phyloP scores from a whole-genome alignment of 495 filamentous ascomycete genomes.

The Aspergillus leporis region DNA sequence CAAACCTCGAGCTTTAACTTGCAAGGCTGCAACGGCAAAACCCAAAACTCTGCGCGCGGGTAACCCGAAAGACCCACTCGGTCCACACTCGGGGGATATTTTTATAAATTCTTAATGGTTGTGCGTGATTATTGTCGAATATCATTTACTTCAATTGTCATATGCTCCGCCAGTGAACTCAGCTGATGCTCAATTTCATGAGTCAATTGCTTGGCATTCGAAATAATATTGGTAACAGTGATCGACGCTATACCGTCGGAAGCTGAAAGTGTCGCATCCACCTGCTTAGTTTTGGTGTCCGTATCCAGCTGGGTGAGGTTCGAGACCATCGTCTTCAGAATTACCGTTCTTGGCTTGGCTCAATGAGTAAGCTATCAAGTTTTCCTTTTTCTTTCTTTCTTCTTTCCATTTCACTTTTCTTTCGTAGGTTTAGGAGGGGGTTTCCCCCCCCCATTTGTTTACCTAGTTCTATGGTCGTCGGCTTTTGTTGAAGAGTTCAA shows the following conservation, averaged over 20 bases:
- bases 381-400: not conserved
- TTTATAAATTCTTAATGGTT: constrained; percentile 4
- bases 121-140: constrained; percentile 4
- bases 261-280: not conserved
- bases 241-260: not conserved
- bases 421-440: not conserved
- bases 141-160: constrained; percentile 1
- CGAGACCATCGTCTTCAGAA: not conserved
- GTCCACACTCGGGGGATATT: constrained; percentile 17
- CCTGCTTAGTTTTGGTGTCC: not conserved
- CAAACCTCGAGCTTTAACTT: not conserved
- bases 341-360: not conserved
- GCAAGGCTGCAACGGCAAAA: constrained; percentile 8
- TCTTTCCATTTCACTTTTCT: not conserved
- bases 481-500: not conserved
- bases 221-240: not conserved
- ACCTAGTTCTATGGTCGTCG: not conserved
- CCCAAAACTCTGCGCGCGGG: constrained; percentile 3
- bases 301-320: not conserved
- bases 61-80: constrained; percentile 16
- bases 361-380: not conserved
- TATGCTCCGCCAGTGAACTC: not conserved
- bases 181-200: not conserved
- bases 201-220: not conserved
- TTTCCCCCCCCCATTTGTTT: not conserved